Conservation (phyloP, 139 green algal genomes). For the Chlorella sp. region DNA sequence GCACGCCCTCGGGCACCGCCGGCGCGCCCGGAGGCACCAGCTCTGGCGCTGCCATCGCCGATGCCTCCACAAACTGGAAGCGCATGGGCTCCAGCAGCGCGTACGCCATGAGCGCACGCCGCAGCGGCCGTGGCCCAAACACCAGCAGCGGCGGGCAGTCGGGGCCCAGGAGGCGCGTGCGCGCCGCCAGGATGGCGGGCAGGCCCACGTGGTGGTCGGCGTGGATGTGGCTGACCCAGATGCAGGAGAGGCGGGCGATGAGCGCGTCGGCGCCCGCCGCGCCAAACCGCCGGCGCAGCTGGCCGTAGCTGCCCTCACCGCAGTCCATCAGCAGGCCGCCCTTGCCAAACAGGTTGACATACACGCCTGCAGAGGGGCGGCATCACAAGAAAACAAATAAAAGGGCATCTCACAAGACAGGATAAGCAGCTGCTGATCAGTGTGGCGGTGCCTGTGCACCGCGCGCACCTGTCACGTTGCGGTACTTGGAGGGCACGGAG, state of each 20-base stretch:
- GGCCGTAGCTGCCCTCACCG: slow-evolving; percentile 86
- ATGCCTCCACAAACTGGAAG: slow-evolving; percentile 68
- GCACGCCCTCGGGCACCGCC: neutral
- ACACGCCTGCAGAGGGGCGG: too few relatives aligned
- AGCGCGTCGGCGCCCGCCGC: slow-evolving; percentile 16
- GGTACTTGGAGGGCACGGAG: slow-evolving; percentile 90
- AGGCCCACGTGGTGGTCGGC: slow-evolving; percentile 97
- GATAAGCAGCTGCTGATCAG: too few relatives aligned
- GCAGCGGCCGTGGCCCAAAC: slow-evolving; percentile 80
- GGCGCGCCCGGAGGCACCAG: neutral
- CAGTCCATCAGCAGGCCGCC: slow-evolving; percentile 90
- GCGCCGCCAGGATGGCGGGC: slow-evolving; percentile 54
- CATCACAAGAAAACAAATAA: too few relatives aligned
- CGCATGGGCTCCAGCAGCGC: slow-evolving; percentile 59
- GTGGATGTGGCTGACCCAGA: slow-evolving; percentile 98
- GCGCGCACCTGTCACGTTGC: slow-evolving; percentile 96
- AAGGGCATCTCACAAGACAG: too few relatives aligned
- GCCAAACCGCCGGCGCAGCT: slow-evolving; percentile 82
- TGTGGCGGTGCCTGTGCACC: too few relatives aligned
- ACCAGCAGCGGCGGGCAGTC: slow-evolving; percentile 70
- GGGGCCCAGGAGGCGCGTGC: slow-evolving; percentile 48
- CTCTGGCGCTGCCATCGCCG: neutral
- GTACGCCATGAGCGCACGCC: slow-evolving; percentile 68
- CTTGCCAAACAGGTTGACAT: slow-evolving; percentile 70
- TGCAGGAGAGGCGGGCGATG: slow-evolving; percentile 31